Evolutionary conservation across 106 monocot genomes (phyloP), one percentile per base, ranked within the genome.

Genomic region (Agapanthus africanus): DNA sequence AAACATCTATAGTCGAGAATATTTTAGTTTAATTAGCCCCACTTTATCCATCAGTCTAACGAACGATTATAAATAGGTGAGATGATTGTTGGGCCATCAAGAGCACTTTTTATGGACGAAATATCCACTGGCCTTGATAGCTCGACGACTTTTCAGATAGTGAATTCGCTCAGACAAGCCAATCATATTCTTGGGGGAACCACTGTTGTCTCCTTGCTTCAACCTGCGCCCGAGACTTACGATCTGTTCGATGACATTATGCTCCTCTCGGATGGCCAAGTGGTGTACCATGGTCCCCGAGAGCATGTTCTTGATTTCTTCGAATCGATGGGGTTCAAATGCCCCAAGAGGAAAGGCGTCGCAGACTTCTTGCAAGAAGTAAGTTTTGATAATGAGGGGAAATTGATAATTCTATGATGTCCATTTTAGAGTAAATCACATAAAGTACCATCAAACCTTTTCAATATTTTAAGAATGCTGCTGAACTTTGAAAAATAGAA

Each of bases 281-380:
- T 76, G 13, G 76, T 63, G 37, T 76, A 76, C 35, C 76, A 76
- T 18, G 69, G 76, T 37, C 63, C 76, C 2, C 69, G 70, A 14
- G 69, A 47, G 15, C 22, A 69, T 18, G 41, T 69, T 1, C 66
- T 76, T 22, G 68, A 42, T 4, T 76, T 68, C 39, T 76, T 76
- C 9, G 76, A 70, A 27, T 70, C 61, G 9, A 70, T 70, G 61
- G 76, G 76, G 6, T 76, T 76, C 39, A 70, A 32, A 70, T 76
- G 76, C 25, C 76, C 76, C 6, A 37, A 76, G 68, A 63, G 76
- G 40, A 76, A 76, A 76, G 70, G 69, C 23, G 70, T 63, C 38
- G 76, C 76, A n/a, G 76, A 76, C 15, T 76, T 76, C 70, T 63
- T 76, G 32, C 76, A 76, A 37, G 76, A 76, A 51, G 76, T 76